Evolutionary conservation across 306 rosid species (phyloP).

Genomic region (Dicorynia guianensis): DNA sequence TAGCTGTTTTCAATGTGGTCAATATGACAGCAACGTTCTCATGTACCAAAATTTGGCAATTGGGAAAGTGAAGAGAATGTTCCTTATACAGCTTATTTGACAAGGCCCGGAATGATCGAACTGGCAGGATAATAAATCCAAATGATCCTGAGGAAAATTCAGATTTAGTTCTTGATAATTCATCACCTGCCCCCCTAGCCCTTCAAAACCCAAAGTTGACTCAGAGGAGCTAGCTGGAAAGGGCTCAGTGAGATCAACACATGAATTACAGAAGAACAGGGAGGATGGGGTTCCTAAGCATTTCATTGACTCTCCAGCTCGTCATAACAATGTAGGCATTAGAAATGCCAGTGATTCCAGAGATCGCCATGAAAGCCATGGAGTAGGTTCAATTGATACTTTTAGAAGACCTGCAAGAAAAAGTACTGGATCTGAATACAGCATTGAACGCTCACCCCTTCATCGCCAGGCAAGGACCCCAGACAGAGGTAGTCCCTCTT

Average conservation of each 20-base stretch:
- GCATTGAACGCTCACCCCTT: conserved; percentile 86
- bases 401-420: conserved; percentile 60
- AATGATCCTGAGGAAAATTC: conserved; percentile 82
- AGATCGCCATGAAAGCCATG: conserved; percentile 53
- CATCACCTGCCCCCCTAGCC: conserved; percentile 52
- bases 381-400: conserved; percentile 59
- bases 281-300: conserved; percentile 70
- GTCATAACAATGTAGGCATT: conserved; percentile 53
- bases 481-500: conserved; percentile 65
- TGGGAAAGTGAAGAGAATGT: conserved; percentile 88
- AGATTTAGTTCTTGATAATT: conserved; percentile 49
- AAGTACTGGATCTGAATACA: conserved; percentile 65
- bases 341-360: conserved; percentile 51
- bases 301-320: conserved; percentile 64
- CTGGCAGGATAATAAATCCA: conserved; percentile 83
- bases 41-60: conserved; percentile 88
- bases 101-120: conserved; percentile 85
- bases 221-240: conserved; percentile 46
- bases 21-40: conserved; percentile 77
- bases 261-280: conserved; percentile 56
- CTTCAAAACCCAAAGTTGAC: conserved; percentile 49
- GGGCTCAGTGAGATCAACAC: conserved; percentile 45
- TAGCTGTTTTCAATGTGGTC: conserved; percentile 40
- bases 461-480: conserved; percentile 76
- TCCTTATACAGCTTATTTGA: conserved; percentile 90